These are phyloP conservation scores for Vaucheria bursata DNA, from an alignment of 352 stramenopile species.

Conservation along the genomic window DNA sequence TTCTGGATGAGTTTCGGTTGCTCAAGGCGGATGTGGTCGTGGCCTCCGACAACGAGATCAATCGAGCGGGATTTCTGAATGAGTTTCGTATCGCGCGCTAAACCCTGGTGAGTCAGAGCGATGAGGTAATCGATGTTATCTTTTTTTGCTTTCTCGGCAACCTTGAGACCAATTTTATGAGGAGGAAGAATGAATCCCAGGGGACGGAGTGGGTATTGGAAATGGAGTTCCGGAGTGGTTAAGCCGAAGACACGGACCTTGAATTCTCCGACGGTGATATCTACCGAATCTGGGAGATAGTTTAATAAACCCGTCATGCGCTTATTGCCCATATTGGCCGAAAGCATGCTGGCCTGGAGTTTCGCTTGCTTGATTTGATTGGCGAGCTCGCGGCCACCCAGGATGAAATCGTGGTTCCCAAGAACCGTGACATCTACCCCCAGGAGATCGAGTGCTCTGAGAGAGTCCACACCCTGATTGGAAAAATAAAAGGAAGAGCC, in stretches of 20 bases:
- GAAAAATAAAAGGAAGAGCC: not conserved
- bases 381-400: not conserved
- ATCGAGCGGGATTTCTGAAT: not conserved
- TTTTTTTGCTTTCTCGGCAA: not conserved
- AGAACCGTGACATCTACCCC: not conserved
- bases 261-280: not conserved
- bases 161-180: too few species aligned
- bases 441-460: not conserved
- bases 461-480: not conserved
- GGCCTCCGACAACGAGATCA: not conserved
- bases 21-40: not conserved
- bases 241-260: not conserved
- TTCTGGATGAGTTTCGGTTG: not conserved
- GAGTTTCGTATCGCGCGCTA: not conserved
- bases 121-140: conserved; percentile 1
- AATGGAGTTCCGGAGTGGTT: not conserved
- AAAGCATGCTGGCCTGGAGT: not conserved
- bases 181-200: not conserved
- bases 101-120: not conserved
- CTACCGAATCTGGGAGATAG: not conserved
- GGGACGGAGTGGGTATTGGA: not conserved
- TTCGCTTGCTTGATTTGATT: not conserved
- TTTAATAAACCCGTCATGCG: not conserved
- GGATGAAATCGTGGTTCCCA: not conserved
- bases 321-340: not conserved